phyloP scores from a whole-genome alignment of 2,329 filamentous ascomycete genomes.

The Aureobasidium sp. region DNA sequence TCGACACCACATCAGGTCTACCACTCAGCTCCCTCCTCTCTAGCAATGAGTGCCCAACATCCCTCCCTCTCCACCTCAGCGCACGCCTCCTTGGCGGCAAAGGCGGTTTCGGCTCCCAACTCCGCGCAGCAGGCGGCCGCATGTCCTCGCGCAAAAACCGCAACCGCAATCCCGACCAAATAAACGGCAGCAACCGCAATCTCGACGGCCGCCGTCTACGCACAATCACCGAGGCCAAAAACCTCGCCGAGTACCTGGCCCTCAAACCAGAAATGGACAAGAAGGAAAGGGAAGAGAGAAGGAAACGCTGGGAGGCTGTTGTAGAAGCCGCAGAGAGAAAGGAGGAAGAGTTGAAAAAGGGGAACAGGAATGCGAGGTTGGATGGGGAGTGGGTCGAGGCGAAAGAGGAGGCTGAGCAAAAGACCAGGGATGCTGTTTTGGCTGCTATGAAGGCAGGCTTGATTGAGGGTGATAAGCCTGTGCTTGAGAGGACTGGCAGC shows the following conservation, averaged over 20 bases:
- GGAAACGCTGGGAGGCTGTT: constrained; percentile 79
- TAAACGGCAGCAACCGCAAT: constrained; percentile 82
- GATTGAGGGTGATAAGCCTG: constrained; percentile 45
- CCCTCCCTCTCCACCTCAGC: constrained; percentile 75
- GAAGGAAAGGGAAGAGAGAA: constrained; percentile 79
- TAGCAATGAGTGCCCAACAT: constrained; percentile 34
- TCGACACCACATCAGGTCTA: constrained; percentile 47
- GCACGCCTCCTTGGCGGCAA: constrained; percentile 83
- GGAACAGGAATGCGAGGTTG: constrained; percentile 51
- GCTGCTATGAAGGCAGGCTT: constrained; percentile 57
- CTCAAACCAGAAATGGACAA: constrained; percentile 97
- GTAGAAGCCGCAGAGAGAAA: constrained; percentile 75
- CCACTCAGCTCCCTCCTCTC: constrained; percentile 57
- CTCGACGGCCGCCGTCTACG: constrained; percentile 82
- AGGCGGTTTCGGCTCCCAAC: constrained; percentile 93
- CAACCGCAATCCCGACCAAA: constrained; percentile 61
- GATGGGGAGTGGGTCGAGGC: constrained; percentile 93
- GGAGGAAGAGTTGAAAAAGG: constrained; percentile 73
- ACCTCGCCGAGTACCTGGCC: constrained; percentile 85
- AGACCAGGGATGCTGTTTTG: constrained; percentile 67
- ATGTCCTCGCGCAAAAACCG: constrained; percentile 96
- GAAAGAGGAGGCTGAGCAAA: constrained; percentile 82
- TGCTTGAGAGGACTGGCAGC: constrained; percentile 24
- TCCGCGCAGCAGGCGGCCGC: constrained; percentile 90
- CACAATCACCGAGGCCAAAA: constrained; percentile 92